Percentiles rank a stretch among this genome's conserved stretches.
Evolutionary conservation across 2,329 filamentous ascomycete genomes (phyloP).

Genomic region (Fusarium xylarioides): DNA sequence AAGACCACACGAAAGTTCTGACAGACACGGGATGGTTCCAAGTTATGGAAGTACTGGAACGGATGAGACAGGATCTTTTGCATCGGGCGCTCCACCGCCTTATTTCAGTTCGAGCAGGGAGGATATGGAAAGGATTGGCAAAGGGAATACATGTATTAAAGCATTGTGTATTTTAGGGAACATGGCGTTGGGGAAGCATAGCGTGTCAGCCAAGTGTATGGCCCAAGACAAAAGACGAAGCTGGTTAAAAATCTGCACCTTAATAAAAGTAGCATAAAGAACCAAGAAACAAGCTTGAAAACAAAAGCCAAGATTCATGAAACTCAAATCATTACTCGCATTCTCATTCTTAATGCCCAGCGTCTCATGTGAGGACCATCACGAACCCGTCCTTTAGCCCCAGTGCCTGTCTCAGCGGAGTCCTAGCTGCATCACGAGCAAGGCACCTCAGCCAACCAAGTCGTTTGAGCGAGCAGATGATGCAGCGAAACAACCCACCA

Average conservation of each 20-base stretch:
- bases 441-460: constrained; percentile 29
- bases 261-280: not conserved
- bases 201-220: constrained; percentile 15
- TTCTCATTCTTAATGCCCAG: not conserved
- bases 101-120: not conserved
- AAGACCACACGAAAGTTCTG: constrained; percentile 35
- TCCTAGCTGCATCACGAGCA: constrained; percentile 34
- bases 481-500: constrained; percentile 36
- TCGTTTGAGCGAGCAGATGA: constrained; percentile 16
- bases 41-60: constrained; percentile 10
- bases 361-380: constrained; percentile 37
- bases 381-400: constrained; percentile 28
- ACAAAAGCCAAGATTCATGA: not conserved
- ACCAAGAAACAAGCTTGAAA: not conserved
- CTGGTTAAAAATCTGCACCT: not conserved
- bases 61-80: not conserved
- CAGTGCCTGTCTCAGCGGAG: constrained; percentile 20
- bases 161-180: constrained; percentile 23
- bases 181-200: constrained; percentile 16
- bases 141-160: not conserved
- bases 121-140: not conserved
- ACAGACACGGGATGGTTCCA: constrained; percentile 5
- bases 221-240: constrained; percentile 8
- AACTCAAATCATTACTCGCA: not conserved
- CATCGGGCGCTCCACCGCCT: not conserved